Percentiles rank a stretch among this genome's conserved stretches.
Conservation (phyloP, 2,329 filamentous ascomycete species). For the Moelleriella libera region DNA sequence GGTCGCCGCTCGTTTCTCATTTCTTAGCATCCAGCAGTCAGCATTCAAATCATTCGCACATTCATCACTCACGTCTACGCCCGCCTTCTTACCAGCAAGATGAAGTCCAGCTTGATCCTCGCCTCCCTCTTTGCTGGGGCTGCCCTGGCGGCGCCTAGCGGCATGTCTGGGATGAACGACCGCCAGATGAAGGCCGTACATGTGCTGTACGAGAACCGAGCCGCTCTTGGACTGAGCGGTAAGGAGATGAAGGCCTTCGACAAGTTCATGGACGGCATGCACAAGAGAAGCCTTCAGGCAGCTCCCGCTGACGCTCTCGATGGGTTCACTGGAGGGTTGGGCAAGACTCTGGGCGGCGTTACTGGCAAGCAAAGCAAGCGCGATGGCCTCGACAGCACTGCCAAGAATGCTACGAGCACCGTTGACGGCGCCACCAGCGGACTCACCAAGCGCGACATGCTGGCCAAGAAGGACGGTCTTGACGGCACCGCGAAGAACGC, state of each 20-base stretch:
- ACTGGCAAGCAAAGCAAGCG: background rate
- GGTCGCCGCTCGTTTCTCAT: background rate
- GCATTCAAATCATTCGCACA: background rate
- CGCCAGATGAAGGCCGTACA: conserved; percentile 2
- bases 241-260: conserved; percentile 2
- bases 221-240: conserved; percentile 1
- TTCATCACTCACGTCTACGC: background rate
- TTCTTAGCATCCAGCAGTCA: background rate
- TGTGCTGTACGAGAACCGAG: conserved; percentile 2
- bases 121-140: conserved; percentile 3
- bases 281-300: background rate
- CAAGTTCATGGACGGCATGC: conserved; percentile 2
- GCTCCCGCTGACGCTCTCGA: background rate
- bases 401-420: background rate
- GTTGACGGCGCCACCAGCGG: background rate
- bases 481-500: background rate
- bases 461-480: background rate
- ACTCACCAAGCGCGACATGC: background rate
- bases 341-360: background rate
- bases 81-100: conserved; percentile 1
- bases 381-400: background rate
- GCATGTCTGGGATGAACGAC: background rate
- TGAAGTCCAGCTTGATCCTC: conserved; percentile 2
- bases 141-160: conserved; percentile 1
- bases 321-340: background rate